Conservation (phyloP, 2,329 filamentous ascomycete genomes). For the Massarina eburnea region DNA sequence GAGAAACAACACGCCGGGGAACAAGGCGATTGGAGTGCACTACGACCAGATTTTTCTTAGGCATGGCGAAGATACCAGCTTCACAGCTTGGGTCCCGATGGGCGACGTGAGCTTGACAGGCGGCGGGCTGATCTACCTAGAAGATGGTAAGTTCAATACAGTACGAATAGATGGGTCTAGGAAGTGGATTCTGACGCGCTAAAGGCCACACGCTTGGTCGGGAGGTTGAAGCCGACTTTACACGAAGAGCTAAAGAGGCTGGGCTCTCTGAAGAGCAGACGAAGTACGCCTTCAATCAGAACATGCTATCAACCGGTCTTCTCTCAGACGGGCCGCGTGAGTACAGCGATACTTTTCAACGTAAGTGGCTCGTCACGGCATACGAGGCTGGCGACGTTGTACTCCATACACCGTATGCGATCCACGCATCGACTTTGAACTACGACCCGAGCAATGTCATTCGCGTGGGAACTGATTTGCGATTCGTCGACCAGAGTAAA, state of each 20-base stretch:
- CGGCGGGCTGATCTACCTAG: slow-evolving; percentile 62
- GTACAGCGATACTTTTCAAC: slow-evolving; percentile 47
- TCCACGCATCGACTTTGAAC: slow-evolving; percentile 61
- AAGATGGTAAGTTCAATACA: slow-evolving; percentile 46
- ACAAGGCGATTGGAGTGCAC: slow-evolving; percentile 61
- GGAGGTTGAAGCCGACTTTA: slow-evolving; percentile 56
- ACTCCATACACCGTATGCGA: slow-evolving; percentile 40
- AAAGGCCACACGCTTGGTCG: slow-evolving; percentile 50
- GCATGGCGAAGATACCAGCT: slow-evolving; percentile 56
- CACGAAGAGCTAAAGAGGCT: slow-evolving; percentile 49
- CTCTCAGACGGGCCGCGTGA: slow-evolving; percentile 54
- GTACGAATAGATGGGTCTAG: background rate
- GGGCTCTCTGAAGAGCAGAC: slow-evolving; percentile 57
- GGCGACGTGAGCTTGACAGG: slow-evolving; percentile 57
- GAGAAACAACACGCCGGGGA: slow-evolving; percentile 59
- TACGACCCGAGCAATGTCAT: slow-evolving; percentile 55
- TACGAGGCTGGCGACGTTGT: slow-evolving; percentile 59
- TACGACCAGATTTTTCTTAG: slow-evolving; percentile 63
- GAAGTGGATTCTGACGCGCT: background rate
- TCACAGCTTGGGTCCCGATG: slow-evolving; percentile 62
- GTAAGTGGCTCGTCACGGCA: slow-evolving; percentile 54
- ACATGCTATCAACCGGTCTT: slow-evolving; percentile 61
- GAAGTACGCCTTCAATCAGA: slow-evolving; percentile 50
- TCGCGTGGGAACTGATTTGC: slow-evolving; percentile 58
- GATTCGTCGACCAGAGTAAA: slow-evolving; percentile 56